Evolutionary conservation across 2,329 filamentous ascomycete genomes (phyloP).

Genomic region (Nemania sp.): DNA sequence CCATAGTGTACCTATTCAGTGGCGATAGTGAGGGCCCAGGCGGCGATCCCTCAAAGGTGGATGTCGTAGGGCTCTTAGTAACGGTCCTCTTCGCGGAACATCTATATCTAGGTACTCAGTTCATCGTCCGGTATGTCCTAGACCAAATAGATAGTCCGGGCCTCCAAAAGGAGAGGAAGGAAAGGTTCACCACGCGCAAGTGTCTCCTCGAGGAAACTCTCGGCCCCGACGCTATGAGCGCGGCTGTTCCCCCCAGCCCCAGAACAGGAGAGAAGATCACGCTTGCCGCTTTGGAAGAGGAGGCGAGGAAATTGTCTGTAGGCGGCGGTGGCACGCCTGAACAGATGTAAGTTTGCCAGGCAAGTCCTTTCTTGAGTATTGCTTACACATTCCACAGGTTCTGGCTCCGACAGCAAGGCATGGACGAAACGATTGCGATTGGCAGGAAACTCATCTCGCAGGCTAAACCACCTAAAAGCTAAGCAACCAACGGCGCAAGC

Average conservation of each 20-base stretch:
- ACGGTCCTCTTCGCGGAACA: slow-evolving; percentile 90
- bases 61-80: slow-evolving; percentile 83
- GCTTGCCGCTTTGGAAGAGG: slow-evolving; percentile 72
- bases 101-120: slow-evolving; percentile 82
- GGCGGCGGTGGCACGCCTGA: slow-evolving; percentile 64
- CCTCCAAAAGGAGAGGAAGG: slow-evolving; percentile 83
- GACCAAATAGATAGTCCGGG: slow-evolving; percentile 87
- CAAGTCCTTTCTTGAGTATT: not conserved
- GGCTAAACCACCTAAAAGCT: slow-evolving; percentile 43
- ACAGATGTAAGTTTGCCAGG: slow-evolving; percentile 57
- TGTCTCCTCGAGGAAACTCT: slow-evolving; percentile 80
- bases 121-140: slow-evolving; percentile 78
- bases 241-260: slow-evolving; percentile 60
- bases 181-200: slow-evolving; percentile 84
- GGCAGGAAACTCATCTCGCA: slow-evolving; percentile 67
- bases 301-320: slow-evolving; percentile 64
- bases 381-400: slow-evolving; percentile 58
- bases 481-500: slow-evolving; percentile 23
- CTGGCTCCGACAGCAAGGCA: slow-evolving; percentile 71
- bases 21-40: slow-evolving; percentile 73
- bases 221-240: slow-evolving; percentile 66
- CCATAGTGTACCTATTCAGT: slow-evolving; percentile 90
- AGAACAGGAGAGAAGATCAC: slow-evolving; percentile 72
- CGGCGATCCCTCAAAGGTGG: slow-evolving; percentile 77
- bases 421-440: slow-evolving; percentile 68